Percentiles rank a stretch among this genome's conserved stretches.
phyloP scores from a whole-genome alignment of 257 asterid genomes.

The Voacanga thouarsii region DNA sequence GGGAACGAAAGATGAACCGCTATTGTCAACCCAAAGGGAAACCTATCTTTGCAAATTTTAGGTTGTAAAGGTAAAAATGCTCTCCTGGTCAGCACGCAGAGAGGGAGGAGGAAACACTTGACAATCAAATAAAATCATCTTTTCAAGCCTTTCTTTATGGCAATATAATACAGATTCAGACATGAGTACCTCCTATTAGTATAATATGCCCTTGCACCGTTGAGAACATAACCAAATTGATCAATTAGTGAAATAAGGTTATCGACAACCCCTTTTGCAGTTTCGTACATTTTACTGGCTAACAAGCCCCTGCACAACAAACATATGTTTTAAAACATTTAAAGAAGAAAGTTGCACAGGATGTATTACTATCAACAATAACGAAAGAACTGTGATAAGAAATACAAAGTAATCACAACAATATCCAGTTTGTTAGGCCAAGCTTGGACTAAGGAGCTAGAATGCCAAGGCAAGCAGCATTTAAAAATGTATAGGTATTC shows the following conservation, averaged over 20 bases:
- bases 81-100: background rate
- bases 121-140: background rate
- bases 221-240: conserved; percentile 71
- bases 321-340: conserved; percentile 1
- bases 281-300: conserved; percentile 80
- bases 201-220: conserved; percentile 89
- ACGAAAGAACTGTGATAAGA: no score
- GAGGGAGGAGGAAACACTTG: background rate
- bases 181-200: conserved; percentile 73
- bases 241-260: conserved; percentile 72
- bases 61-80: background rate
- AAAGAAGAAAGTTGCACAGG: background rate
- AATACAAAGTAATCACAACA: background rate
- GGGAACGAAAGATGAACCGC: background rate
- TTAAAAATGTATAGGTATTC: background rate
- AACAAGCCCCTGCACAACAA: conserved; percentile 72
- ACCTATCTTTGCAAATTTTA: background rate
- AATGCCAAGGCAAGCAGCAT: background rate
- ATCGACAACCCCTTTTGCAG: conserved; percentile 82
- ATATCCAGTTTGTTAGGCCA: no score
- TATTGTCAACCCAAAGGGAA: background rate
- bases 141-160: background rate
- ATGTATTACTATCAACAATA: background rate
- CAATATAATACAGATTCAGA: background rate
- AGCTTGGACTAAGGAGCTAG: background rate